A percentile compares a stretch with the other conserved stretches of the same genome.
These are phyloP conservation scores for Amanita jacksonii DNA, from an alignment of 768 basidiomycete genomes.

Conservation along the genomic window DNA sequence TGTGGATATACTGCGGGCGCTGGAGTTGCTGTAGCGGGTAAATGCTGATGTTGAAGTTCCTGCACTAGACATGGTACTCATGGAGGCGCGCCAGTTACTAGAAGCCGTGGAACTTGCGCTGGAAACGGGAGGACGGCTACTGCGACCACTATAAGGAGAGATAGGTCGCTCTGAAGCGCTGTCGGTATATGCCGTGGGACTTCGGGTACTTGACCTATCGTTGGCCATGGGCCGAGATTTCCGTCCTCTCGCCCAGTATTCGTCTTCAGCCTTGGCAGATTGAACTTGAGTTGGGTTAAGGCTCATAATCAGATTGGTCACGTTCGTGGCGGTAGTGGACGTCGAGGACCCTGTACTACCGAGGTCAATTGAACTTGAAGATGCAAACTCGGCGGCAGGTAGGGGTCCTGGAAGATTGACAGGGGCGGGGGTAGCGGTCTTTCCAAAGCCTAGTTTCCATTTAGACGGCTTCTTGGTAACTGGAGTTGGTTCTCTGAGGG, in stretches of 20 bases:
- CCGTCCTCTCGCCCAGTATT: conserved; percentile 42
- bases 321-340: conserved; percentile 70
- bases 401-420: conserved; percentile 26
- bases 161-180: conserved; percentile 35
- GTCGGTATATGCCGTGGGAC: conserved; percentile 7
- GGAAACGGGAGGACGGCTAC: conserved; percentile 41
- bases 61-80: conserved; percentile 59
- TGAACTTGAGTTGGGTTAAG: conserved; percentile 36
- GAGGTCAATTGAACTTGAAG: conserved; percentile 21
- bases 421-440: conserved; percentile 33
- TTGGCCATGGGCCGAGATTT: conserved; percentile 20
- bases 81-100: conserved; percentile 72
- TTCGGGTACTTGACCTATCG: conserved; percentile 3
- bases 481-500: conserved; percentile 6
- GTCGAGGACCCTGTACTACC: conserved; percentile 25
- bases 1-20: conserved; percentile 66
- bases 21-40: conserved; percentile 72
- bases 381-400: conserved; percentile 30
- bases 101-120: conserved; percentile 57
- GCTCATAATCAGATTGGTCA: conserved; percentile 67
- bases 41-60: conserved; percentile 64
- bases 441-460: conserved; percentile 75
- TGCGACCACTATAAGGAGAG: conserved; percentile 55
- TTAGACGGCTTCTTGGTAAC: conserved; percentile 76
- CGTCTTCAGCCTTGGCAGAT: conserved; percentile 26